Evolutionary conservation across 179 eudicot species (phyloP).

Genomic region (Corrigiola litoralis): DNA sequence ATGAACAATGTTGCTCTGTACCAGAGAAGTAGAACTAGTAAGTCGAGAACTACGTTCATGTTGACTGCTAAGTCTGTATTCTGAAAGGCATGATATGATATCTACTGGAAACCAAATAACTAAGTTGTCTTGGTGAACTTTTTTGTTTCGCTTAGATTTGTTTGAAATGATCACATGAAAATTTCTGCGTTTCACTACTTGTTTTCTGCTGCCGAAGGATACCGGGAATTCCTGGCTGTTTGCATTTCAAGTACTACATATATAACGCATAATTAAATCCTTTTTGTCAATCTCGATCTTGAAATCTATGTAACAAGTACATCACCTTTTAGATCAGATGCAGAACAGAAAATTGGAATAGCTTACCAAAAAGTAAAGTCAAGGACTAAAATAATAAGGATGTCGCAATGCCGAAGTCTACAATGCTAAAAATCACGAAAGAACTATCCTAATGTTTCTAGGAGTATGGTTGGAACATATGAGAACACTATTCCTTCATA

Average conservation of each 20-base stretch:
- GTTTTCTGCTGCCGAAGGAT: constrained; percentile 7
- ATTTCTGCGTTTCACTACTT: constrained; percentile 6
- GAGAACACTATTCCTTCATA: too few relatives aligned
- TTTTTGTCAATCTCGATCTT: neutral
- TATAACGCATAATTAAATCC: too few relatives aligned
- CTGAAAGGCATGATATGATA: constrained; percentile 13
- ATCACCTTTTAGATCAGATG: too few relatives aligned
- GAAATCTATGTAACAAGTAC: too few relatives aligned
- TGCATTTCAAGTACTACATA: too few relatives aligned
- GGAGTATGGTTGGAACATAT: too few relatives aligned
- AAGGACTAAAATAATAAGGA: too few relatives aligned
- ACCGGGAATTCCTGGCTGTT: constrained; percentile 12
- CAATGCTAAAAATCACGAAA: too few relatives aligned
- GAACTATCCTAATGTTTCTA: too few relatives aligned
- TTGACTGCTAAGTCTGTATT: constrained; percentile 17
- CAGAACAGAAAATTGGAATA: neutral
- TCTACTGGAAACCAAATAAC: constrained; percentile 19
- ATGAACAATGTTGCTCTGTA: constrained; percentile 1
- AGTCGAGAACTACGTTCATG: constrained; percentile 27
- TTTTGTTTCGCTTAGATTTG: neutral
- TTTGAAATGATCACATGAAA: neutral
- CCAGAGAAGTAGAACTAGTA: constrained; percentile 1
- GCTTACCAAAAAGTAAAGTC: too few relatives aligned
- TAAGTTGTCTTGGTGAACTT: neutral
- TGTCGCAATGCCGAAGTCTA: too few relatives aligned